phyloP scores from a whole-genome alignment of 2,329 filamentous ascomycete genomes.

The Cyphellophora europaea region DNA sequence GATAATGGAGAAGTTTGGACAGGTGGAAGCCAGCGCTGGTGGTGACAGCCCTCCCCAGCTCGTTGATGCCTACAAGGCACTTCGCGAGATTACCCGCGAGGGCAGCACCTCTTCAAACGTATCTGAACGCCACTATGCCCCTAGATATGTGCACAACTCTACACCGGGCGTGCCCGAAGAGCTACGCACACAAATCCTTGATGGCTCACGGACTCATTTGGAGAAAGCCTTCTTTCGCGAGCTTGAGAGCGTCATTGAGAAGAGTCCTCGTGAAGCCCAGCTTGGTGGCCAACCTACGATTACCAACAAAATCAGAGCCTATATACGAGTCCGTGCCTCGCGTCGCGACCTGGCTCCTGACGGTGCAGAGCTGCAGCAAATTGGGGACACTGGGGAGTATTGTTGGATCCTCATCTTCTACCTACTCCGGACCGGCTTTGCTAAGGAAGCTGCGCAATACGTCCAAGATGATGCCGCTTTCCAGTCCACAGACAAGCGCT shows the following conservation, averaged over 20 bases:
- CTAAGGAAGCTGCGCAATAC: constrained; percentile 77
- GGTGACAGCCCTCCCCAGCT: constrained; percentile 66
- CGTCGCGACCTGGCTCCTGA: constrained; percentile 79
- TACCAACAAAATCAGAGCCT: constrained; percentile 85
- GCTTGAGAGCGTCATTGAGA: constrained; percentile 67
- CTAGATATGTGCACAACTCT: constrained; percentile 67
- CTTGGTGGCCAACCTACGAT: constrained; percentile 82
- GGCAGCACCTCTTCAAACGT: constrained; percentile 51
- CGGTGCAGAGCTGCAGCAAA: constrained; percentile 67
- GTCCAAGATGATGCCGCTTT: constrained; percentile 74
- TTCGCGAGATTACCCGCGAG: constrained; percentile 72
- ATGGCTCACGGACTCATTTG: constrained; percentile 68
- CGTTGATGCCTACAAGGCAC: constrained; percentile 70
- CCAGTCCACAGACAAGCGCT: constrained; percentile 81
- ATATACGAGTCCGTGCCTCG: constrained; percentile 69
- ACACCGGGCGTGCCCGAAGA: constrained; percentile 55
- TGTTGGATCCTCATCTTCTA: constrained; percentile 95
- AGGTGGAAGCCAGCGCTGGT: constrained; percentile 60
- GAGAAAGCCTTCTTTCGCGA: constrained; percentile 73
- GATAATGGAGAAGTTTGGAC: constrained; percentile 64
- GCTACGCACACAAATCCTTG: constrained; percentile 69
- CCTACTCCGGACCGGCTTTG: constrained; percentile 73
- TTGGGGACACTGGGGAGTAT: constrained; percentile 60
- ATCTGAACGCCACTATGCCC: constrained; percentile 66
- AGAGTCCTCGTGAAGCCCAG: constrained; percentile 79